Conservation (phyloP, 1,284 basidiomycete species). For the Melampsora larici-populina region DNA sequence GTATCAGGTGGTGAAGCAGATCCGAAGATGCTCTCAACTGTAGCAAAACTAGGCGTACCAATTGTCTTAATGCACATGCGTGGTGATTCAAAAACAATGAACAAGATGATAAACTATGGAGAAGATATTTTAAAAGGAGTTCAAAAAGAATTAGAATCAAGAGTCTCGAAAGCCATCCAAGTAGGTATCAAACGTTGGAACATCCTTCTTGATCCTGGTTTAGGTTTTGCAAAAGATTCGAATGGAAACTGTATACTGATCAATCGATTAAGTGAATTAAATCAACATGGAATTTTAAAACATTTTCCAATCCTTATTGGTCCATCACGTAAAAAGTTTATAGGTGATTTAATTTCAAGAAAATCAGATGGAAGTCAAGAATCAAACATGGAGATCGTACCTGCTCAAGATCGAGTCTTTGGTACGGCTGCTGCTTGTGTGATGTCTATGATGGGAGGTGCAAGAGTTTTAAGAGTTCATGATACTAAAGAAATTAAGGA, state of each 20-base stretch:
- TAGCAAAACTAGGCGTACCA: constrained; percentile 62
- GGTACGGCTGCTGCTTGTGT: constrained; percentile 25
- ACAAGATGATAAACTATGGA: constrained; percentile 56
- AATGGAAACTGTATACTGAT: constrained; percentile 66
- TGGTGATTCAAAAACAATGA: constrained; percentile 64
- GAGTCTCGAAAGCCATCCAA: constrained; percentile 67
- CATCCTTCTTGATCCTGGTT: constrained; percentile 84
- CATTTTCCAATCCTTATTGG: constrained; percentile 75
- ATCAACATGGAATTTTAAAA: constrained; percentile 55
- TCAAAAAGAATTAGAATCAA: constrained; percentile 67
- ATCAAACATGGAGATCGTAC: neutral
- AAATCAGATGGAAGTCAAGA: neutral
- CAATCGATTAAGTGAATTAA: constrained; percentile 37
- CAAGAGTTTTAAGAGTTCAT: constrained; percentile 75
- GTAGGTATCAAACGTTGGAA: constrained; percentile 84
- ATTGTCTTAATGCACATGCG: constrained; percentile 93
- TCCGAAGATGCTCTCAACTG: constrained; percentile 65
- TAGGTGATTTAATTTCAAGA: constrained; percentile 60
- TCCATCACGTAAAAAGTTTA: constrained; percentile 75
- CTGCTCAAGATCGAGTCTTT: constrained; percentile 52
- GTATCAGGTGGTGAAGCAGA: constrained; percentile 63
- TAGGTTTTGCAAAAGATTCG: constrained; percentile 88
- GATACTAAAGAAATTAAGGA: constrained; percentile 70
- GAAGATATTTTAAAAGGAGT: constrained; percentile 68
- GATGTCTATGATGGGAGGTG: constrained; percentile 10